Conservation (phyloP, 2,329 filamentous ascomycete species). For the Mycogone perniciosa region DNA sequence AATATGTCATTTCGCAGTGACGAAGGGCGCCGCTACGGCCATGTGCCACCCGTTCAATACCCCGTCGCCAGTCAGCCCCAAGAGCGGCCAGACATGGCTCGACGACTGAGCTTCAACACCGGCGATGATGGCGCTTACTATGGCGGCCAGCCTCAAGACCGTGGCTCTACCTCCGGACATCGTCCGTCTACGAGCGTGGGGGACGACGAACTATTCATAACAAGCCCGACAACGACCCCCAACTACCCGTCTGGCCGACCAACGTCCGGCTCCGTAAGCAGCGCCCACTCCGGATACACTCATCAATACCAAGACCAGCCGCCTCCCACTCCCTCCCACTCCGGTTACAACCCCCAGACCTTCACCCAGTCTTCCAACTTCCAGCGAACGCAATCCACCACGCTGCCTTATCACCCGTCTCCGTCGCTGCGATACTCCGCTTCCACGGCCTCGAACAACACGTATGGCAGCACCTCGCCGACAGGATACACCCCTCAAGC, state of each 20-base stretch:
- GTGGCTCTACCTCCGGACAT: slow-evolving; percentile 18
- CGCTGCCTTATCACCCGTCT: slow-evolving; percentile 43
- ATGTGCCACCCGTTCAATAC: slow-evolving; percentile 61
- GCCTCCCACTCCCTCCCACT: slow-evolving; percentile 36
- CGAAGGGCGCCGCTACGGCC: slow-evolving; percentile 58
- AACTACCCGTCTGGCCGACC: slow-evolving; percentile 21
- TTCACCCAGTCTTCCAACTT: slow-evolving; percentile 39
- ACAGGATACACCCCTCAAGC: slow-evolving; percentile 45
- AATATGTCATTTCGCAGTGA: slow-evolving; percentile 60
- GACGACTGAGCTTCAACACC: slow-evolving; percentile 67
- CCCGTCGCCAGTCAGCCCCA: slow-evolving; percentile 38
- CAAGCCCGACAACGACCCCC: slow-evolving; percentile 32
- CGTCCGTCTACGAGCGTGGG: slow-evolving; percentile 12
- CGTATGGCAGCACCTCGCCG: slow-evolving; percentile 30
- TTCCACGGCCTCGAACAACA: slow-evolving; percentile 27
- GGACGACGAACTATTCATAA: slow-evolving; percentile 60
- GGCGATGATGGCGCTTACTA: slow-evolving; percentile 63
- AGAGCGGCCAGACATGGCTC: slow-evolving; percentile 29
- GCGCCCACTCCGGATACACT: slow-evolving; percentile 46
- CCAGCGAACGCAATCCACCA: slow-evolving; percentile 45
- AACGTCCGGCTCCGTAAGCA: slow-evolving; percentile 38
- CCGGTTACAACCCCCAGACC: slow-evolving; percentile 65
- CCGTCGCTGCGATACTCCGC: slow-evolving; percentile 30
- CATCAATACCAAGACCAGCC: slow-evolving; percentile 44
- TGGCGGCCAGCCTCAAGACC: slow-evolving; percentile 5